Percentiles rank a stretch among this genome's conserved stretches.
phyloP scores from a whole-genome alignment of 2,329 filamentous ascomycete genomes.

The Pseudogymnoascus sp. region DNA sequence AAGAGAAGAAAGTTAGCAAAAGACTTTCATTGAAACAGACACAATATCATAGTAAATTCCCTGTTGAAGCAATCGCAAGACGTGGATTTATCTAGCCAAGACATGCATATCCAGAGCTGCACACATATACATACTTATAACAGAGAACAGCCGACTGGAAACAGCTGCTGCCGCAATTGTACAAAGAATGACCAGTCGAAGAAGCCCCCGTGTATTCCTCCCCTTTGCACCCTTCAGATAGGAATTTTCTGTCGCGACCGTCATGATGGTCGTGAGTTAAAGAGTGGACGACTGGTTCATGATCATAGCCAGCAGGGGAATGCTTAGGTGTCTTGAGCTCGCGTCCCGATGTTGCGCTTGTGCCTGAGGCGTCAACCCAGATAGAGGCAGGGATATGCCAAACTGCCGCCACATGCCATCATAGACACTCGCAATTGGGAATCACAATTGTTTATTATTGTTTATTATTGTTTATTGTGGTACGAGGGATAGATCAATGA shows the following conservation, averaged over 20 bases:
- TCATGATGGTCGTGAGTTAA: constrained; percentile 28
- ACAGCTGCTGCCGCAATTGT: constrained; percentile 88
- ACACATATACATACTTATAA: constrained; percentile 67
- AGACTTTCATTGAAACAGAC: constrained; percentile 2
- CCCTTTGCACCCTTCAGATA: constrained; percentile 71
- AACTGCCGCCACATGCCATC: background rate
- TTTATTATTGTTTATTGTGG: background rate
- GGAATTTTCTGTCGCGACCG: constrained; percentile 30
- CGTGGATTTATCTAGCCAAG: constrained; percentile 5
- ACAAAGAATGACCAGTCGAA: constrained; percentile 81
- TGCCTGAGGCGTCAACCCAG: constrained; percentile 18
- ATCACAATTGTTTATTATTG: background rate
- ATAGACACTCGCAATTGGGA: background rate
- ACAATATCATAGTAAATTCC: background rate
- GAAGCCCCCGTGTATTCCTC: constrained; percentile 72
- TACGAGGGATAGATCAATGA: background rate
- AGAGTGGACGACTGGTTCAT: constrained; percentile 8
- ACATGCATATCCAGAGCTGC: constrained; percentile 10
- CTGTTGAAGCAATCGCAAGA: background rate
- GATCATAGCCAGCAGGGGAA: constrained; percentile 12
- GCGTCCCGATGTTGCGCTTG: background rate
- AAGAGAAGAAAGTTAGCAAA: constrained; percentile 26
- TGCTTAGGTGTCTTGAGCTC: constrained; percentile 26
- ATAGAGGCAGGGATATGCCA: constrained; percentile 19
- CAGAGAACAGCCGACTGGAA: constrained; percentile 91